Conservation (phyloP, 1,284 basidiomycete species). For the Phylloboletellus chloephorus region DNA sequence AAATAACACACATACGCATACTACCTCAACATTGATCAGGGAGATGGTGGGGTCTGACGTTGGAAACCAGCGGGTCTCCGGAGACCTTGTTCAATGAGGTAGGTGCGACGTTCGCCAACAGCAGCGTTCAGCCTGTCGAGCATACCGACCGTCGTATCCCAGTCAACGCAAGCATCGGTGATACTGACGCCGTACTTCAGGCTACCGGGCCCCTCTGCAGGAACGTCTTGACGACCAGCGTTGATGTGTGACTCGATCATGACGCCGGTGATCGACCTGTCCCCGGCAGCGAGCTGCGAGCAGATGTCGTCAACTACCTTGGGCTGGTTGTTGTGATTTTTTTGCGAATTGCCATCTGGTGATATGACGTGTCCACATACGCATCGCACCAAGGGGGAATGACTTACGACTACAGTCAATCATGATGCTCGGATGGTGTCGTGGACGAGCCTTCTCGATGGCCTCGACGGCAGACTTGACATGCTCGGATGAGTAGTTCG, state of each 20-base stretch:
- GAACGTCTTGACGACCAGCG: conserved; percentile 82
- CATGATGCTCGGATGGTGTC: conserved; percentile 73
- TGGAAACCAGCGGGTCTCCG: conserved; percentile 27
- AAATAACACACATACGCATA: background rate
- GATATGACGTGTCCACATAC: background rate
- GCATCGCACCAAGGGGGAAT: background rate
- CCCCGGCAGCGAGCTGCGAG: conserved; percentile 72
- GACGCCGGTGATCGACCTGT: conserved; percentile 83
- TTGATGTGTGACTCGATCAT: conserved; percentile 97
- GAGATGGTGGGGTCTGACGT: conserved; percentile 16
- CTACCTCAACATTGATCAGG: conserved; percentile 4
- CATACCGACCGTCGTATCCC: conserved; percentile 78
- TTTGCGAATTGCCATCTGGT: conserved; percentile 84
- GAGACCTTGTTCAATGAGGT: conserved; percentile 34
- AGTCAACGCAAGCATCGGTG: conserved; percentile 92
- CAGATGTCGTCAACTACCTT: conserved; percentile 76
- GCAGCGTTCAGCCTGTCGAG: conserved; percentile 67
- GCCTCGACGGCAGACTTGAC: conserved; percentile 66
- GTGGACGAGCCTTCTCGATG: conserved; percentile 68
- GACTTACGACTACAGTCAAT: conserved; percentile 72
- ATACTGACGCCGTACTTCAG: conserved; percentile 87
- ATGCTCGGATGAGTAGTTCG: conserved; percentile 77
- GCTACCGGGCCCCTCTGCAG: conserved; percentile 50
- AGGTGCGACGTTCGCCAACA: conserved; percentile 34
- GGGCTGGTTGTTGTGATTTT: conserved; percentile 89